phyloP scores from a whole-genome alignment of 345 rosid species.

The Salix dunnii region DNA sequence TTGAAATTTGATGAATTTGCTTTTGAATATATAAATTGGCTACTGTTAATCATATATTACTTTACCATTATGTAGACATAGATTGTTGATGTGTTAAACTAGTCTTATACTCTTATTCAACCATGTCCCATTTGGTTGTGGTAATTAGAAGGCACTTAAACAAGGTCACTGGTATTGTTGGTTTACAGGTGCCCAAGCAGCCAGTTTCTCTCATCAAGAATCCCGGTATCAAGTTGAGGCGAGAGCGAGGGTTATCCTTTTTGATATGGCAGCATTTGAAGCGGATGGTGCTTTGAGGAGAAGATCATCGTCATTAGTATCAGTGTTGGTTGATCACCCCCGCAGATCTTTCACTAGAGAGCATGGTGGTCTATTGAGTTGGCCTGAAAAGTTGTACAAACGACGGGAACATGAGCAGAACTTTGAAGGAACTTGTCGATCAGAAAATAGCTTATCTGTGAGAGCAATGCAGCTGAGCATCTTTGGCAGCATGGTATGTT shows the following conservation, averaged over 20 bases:
- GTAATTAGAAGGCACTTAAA: not conserved
- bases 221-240: slow-evolving; percentile 61
- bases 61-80: not conserved
- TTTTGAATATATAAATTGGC: not conserved
- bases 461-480: slow-evolving; percentile 77
- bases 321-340: slow-evolving; percentile 36
- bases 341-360: slow-evolving; percentile 53
- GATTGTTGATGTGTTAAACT: not conserved
- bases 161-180: slow-evolving; percentile 8
- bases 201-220: slow-evolving; percentile 57
- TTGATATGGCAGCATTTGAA: slow-evolving; percentile 58
- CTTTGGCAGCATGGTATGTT: slow-evolving; percentile 76
- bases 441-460: slow-evolving; percentile 53
- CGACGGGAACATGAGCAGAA: slow-evolving; percentile 26
- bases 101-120: not conserved
- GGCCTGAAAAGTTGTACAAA: slow-evolving; percentile 56
- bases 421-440: slow-evolving; percentile 16
- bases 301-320: slow-evolving; percentile 45
- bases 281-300: slow-evolving; percentile 37
- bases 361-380: slow-evolving; percentile 60
- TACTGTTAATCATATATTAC: not conserved
- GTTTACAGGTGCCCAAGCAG: slow-evolving; percentile 36
- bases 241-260: slow-evolving; percentile 67
- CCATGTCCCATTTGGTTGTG: not conserved
- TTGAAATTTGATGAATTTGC: not conserved